Percentiles rank a stretch among this genome's conserved stretches.
Evolutionary conservation across 352 stramenopile genomes (phyloP).

Genomic region (Saprolegnia parasitica): DNA sequence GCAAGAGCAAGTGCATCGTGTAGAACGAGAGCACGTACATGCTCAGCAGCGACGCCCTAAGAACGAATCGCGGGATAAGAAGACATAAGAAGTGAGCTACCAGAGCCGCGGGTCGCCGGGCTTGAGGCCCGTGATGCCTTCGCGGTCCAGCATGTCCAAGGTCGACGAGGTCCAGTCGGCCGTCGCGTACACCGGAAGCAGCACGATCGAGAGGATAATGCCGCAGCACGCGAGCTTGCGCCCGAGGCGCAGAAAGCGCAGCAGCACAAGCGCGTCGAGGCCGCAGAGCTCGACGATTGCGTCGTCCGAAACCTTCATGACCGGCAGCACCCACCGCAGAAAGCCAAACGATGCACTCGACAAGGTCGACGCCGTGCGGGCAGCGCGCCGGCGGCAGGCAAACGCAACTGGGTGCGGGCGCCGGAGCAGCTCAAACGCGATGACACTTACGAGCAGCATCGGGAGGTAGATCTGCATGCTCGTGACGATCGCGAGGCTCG

Average conservation of each 20-base stretch:
- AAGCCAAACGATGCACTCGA: constrained; percentile 28
- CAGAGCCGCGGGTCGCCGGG: constrained; percentile 17
- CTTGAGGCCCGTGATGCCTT: constrained; percentile 1
- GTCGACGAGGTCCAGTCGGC: constrained; percentile 29
- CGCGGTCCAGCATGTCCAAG: constrained; percentile 9
- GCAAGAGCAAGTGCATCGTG: constrained; percentile 57
- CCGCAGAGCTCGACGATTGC: constrained; percentile 66
- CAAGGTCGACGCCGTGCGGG: constrained; percentile 34
- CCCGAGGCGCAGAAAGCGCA: constrained; percentile 65
- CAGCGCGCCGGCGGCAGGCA: constrained; percentile 38
- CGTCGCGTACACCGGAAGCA: constrained; percentile 72
- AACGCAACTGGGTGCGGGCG: constrained; percentile 40
- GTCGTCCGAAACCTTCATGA: constrained; percentile 47
- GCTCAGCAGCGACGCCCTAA: constrained; percentile 36
- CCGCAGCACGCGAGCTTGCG: constrained; percentile 59
- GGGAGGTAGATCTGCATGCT: constrained; percentile 63
- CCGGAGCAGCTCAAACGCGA: constrained; percentile 61
- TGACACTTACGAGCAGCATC: constrained; percentile 41
- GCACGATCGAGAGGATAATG: constrained; percentile 44
- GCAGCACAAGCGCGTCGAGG: constrained; percentile 61
- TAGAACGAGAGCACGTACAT: constrained; percentile 63
- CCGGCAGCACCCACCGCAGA: constrained; percentile 49
- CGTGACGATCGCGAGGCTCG: constrained; percentile 61
- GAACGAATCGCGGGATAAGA: neutral
- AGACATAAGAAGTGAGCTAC: neutral